These are phyloP conservation scores for Magnusiomyces sp. DNA, from an alignment of 1,139 yeast genomes.

Conservation along the genomic window DNA sequence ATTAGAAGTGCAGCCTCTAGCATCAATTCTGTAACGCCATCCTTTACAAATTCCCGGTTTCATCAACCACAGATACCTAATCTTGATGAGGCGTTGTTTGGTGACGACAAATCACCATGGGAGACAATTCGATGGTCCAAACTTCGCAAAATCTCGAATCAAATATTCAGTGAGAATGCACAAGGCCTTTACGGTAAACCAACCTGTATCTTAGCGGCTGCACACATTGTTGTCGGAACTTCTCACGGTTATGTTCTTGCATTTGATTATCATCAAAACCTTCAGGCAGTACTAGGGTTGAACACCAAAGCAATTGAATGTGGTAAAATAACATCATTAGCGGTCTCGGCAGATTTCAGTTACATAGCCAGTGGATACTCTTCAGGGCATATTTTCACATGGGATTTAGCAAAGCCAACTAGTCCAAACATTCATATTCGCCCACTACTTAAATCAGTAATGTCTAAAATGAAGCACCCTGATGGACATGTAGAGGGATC, in stretches of 20 bases:
- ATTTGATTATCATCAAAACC: conserved; percentile 55
- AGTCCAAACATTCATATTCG: conserved; percentile 31
- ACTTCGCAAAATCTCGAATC: conserved; percentile 36
- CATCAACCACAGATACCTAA: conserved; percentile 12
- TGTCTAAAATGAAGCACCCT: conserved; percentile 16
- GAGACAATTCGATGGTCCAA: conserved; percentile 39
- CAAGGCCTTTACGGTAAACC: conserved; percentile 43
- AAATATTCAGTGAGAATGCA: conserved; percentile 34
- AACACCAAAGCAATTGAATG: conserved; percentile 24
- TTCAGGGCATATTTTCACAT: conserved; percentile 39
- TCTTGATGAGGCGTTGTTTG: conserved; percentile 15
- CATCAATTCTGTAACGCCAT: background rate
- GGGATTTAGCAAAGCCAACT: conserved; percentile 36
- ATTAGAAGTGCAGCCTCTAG: conserved; percentile 2
- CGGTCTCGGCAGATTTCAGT: conserved; percentile 44
- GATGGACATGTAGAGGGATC: conserved; percentile 49
- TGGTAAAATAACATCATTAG: conserved; percentile 42
- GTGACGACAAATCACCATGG: conserved; percentile 20
- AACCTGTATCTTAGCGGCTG: conserved; percentile 40
- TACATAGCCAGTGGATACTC: conserved; percentile 41
- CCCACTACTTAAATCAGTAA: conserved; percentile 27
- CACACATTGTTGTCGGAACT: conserved; percentile 56
- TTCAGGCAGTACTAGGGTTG: conserved; percentile 37
- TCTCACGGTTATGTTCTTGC: conserved; percentile 48
- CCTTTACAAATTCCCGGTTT: background rate